Base-by-base conservation (phyloP, 2,329 filamentous ascomycete species). In the Colletotrichum lupini region DNA sequence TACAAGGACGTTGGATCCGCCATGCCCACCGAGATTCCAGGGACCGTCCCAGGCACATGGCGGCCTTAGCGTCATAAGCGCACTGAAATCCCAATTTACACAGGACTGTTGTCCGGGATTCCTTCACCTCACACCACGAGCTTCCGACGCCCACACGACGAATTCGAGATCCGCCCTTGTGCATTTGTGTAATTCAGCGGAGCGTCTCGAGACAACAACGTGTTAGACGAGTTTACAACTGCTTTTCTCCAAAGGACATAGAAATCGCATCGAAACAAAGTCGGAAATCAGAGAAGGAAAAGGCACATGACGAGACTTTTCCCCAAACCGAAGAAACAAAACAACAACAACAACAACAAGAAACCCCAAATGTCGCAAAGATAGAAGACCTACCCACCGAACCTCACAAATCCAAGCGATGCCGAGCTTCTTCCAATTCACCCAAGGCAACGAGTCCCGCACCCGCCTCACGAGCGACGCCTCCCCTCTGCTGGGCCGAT, bases 371-470 rank as follows among this genome's bases (percentile, higher is more conserved):
- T 67, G 65, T 74, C 35, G 71, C 60, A 59, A 66, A 61, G 49
- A 71, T 71, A 71, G 30, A 24, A 26, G 49, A 35, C 32, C 7
- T 30, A 68, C 30, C 55, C 58, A 22, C 61, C 53, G 14, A 63
- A 26, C 37, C 77, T 69, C 74, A 55, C 59, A n/a, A 26, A 32
- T 49, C 24, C 35, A 61, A 73, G 67, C 60, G 57, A 92, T 92
- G 90, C 89, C 91, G 79, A 86, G 87, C 78, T 91, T 92, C 85
- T 92, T 93, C 83, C 86, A 88, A 80, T 93, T 93, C 82, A 91
- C 91, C 75, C 90, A 91, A 78, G 91, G 91, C 80, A 87, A 84
- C 78, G 91, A 92, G 82, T 87, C 89, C 75, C 87, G 85, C 77
- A 83, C 85, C 73, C 85, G 85, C 63, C 81, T 83, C 73, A 85